Base-by-base conservation (phyloP, 1,284 basidiomycete species). In the Athelia psychrophila region DNA sequence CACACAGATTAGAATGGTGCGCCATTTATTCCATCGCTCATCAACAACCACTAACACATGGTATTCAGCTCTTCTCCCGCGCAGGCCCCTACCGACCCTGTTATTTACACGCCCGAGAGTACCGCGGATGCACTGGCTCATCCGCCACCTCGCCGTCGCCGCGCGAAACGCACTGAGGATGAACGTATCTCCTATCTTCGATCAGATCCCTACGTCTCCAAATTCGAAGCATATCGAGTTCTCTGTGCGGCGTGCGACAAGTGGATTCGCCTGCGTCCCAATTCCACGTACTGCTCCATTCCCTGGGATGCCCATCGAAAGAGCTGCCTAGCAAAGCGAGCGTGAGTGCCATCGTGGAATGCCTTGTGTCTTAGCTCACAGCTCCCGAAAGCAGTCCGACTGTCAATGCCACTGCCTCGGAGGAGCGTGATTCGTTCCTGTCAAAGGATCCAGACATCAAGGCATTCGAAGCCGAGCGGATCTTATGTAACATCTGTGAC, bases 261-360 rank as follows among this genome's bases (percentile, higher is more conserved):
- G 64, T 91, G 88, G 88, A 90, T 91, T 57, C 78, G 88, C 32
- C 72, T 91, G 18, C 77, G 88, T 15, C 87, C 87, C 40, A 91
- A 91, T 64, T 89, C 86, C 50, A 89, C 88, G 0, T 91, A 88
- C 60, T 91, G 88, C 64, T 85, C 83, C n/a, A 89, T 90, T 53
- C 88, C 88, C 0, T 91, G 88, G 88, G 88, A 90, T 60, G 88
- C 86, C 10, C 88, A 91, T 61, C 72, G 87, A 49, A 81, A 80
- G 69, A 87, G 84, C 62, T 90, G 87, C 65, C 68, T 91, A 47
- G 81, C 84, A 2, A 89, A 86, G 69, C 85, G 84, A 65, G 76
- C 80, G 84, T 86, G 57, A 64, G 76, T 63, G 22, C 27, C 27
- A 30, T 13, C 27, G 27, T 30, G 27, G 13, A 13, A 30, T 30